A percentile compares a stretch with the other conserved stretches of the same genome.
These are phyloP conservation scores for Corchorus olitorius DNA, from an alignment of 345 rosid species.

Conservation along the genomic window DNA sequence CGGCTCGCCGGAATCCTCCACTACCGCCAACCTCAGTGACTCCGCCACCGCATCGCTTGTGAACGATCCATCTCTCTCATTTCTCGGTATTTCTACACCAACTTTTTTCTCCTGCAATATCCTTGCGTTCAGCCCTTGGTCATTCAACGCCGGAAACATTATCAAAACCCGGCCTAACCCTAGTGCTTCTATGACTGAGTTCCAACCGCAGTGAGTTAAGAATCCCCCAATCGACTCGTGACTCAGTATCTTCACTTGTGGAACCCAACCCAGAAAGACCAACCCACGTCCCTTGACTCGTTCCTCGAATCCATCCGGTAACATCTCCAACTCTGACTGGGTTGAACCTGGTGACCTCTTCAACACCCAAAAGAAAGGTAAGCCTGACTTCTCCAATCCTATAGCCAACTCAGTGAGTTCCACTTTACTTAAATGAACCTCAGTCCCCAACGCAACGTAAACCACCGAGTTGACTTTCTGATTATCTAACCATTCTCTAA, in stretches of 20 bases:
- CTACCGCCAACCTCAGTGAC: conserved; percentile 38
- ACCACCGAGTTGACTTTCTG: conserved; percentile 41
- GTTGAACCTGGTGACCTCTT: conserved; percentile 14
- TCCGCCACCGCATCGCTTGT: conserved; percentile 38
- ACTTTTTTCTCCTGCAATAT: conserved; percentile 37
- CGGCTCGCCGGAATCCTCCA: conserved; percentile 31
- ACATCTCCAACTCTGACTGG: conserved; percentile 12
- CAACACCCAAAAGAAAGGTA: conserved; percentile 53
- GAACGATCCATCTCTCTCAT: conserved; percentile 44
- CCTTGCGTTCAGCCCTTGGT: conserved; percentile 50
- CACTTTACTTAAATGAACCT: conserved; percentile 31
- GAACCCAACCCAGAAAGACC: conserved; percentile 40
- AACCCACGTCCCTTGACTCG: conserved; percentile 28
- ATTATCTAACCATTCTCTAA: conserved; percentile 44
- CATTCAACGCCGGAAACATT: conserved; percentile 37
- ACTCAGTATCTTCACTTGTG: conserved; percentile 33
- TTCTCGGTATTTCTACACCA: conserved; percentile 40
- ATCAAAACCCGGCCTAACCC: conserved; percentile 37
- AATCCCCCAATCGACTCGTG: conserved; percentile 41
- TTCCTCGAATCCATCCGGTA: neutral
- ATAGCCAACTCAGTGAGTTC: conserved; percentile 42
- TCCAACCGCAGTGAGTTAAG: conserved; percentile 50
- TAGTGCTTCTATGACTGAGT: conserved; percentile 41
- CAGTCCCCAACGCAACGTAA: conserved; percentile 54
- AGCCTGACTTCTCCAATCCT: conserved; percentile 47